Evolutionary conservation across 352 stramenopile genomes (phyloP), one percentile per base, ranked within the genome.

Genomic region (Phytopythium montanum): DNA sequence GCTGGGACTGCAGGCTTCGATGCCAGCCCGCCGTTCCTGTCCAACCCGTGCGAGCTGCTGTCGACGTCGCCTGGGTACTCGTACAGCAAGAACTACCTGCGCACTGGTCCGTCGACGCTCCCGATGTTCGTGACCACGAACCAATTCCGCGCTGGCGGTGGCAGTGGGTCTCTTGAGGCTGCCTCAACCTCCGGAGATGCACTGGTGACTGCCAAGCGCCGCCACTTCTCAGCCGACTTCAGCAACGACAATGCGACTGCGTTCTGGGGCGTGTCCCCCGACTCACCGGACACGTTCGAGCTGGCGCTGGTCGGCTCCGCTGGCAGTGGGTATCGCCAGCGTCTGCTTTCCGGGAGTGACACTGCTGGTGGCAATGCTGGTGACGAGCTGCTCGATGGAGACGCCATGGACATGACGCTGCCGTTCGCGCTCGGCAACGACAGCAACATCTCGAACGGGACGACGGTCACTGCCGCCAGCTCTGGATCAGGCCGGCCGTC

Each of bases 21-120:
- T 1, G 70, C 68, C 2, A 92, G 79, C 46, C 83, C 83, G 19
- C 77, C 80, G 13, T 90, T 90, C 26, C 73, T 88, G 63, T 69
- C 75, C 5, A 90, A 90, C 48, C 80, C 83, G 1, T 72, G 73
- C 14, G 83, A 92, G 46, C 44, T 92, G 31, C 60, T 90, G 8
- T 92, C 81, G 3, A 90, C 79, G 2, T 90, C 83, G 4, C 83
- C 83, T 29, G 83, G 76, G 0, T 90, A 90, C 58, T 85, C 75
- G 14, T 86, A 88, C 65, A 87, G 70, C 60, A 92, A 87, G 61
- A 84, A 86, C 31, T 88, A 76, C 42, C 66, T 81, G 51, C 59
- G 63, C 44, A 76, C 78, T 23, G 60, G 70, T 41, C 68, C 72
- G 7, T 76, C 79, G 23, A 79, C 64, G 29, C 42, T 75, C 10